Evolutionary conservation across 306 rosid species (phyloP).

Genomic region (Citrullus mucosospermus): DNA sequence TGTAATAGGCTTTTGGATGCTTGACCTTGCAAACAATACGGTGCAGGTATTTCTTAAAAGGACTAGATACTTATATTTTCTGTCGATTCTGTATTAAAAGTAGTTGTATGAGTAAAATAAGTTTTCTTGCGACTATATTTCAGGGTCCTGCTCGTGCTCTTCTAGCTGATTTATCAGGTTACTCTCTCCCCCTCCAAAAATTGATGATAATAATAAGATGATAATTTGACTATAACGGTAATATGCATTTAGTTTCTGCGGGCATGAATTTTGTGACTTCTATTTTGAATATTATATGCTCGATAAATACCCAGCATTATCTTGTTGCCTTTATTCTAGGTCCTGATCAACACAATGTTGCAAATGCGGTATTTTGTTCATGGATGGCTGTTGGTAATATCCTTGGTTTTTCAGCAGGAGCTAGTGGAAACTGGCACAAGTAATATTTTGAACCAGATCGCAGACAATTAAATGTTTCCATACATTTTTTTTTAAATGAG

Average conservation of each 20-base stretch:
- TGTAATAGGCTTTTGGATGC: conserved; percentile 94
- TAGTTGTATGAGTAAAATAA: conserved; percentile 8
- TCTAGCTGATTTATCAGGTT: conserved; percentile 94
- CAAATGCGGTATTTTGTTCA: conserved; percentile 94
- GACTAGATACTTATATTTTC: background rate
- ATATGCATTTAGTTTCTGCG: background rate
- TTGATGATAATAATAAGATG: background rate
- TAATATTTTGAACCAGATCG: conserved; percentile 23
- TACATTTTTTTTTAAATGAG: background rate
- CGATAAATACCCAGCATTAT: background rate
- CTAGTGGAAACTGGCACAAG: conserved; percentile 96
- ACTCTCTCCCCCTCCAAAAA: background rate
- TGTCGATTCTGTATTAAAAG: background rate
- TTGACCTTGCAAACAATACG: conserved; percentile 98
- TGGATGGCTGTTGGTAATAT: conserved; percentile 99
- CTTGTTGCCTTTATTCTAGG: conserved; percentile 28
- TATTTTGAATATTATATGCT: background rate
- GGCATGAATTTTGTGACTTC: conserved; percentile 9
- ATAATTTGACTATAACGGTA: background rate
- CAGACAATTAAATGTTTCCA: conserved; percentile 7
- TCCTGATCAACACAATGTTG: conserved; percentile 80
- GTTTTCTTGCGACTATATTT: conserved; percentile 9
- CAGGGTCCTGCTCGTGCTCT: conserved; percentile 99
- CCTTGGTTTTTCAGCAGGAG: conserved; percentile 90
- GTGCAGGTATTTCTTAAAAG: conserved; percentile 49